Evolutionary conservation across 192 early-diverging fungal species (phyloP).

Genomic region (Umbelopsis isabellina): DNA sequence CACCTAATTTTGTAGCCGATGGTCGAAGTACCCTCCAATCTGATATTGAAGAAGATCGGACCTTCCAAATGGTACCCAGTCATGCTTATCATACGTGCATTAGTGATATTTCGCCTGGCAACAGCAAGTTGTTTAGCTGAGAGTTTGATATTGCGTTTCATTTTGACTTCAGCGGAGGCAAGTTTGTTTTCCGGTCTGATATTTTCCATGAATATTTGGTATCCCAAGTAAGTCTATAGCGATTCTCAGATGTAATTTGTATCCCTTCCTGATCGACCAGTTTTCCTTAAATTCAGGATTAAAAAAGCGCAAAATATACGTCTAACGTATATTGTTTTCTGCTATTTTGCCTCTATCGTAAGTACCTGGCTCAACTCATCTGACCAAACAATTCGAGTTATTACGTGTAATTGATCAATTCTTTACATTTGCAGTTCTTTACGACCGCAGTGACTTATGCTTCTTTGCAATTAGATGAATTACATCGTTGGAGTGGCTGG

Average conservation of each 20-base stretch:
- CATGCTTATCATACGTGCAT: constrained; percentile 58
- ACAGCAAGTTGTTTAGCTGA: constrained; percentile 42
- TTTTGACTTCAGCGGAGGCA: constrained; percentile 58
- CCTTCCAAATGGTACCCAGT: constrained; percentile 60
- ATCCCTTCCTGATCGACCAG: neutral
- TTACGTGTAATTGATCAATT: neutral
- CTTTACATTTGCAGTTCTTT: constrained; percentile 39
- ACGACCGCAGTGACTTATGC: constrained; percentile 67
- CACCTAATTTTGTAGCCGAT: constrained; percentile 50
- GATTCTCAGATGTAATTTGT: neutral
- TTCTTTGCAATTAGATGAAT: constrained; percentile 59
- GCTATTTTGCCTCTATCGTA: constrained; percentile 25
- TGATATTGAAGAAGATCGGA: constrained; percentile 60
- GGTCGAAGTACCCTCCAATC: constrained; percentile 77
- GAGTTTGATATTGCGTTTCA: constrained; percentile 56
- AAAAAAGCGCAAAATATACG: too few relatives aligned
- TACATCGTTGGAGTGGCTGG: constrained; percentile 62
- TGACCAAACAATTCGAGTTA: too few relatives aligned
- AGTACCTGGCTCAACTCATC: too few relatives aligned
- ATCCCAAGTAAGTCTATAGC: constrained; percentile 2
- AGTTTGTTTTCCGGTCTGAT: constrained; percentile 62
- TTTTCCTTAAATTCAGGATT: too few relatives aligned
- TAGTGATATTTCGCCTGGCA: constrained; percentile 53
- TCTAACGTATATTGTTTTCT: neutral
- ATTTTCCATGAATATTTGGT: constrained; percentile 59